Evolutionary conservation across 1,139 yeast genomes (phyloP).

Genomic region (Pichia sp.): DNA sequence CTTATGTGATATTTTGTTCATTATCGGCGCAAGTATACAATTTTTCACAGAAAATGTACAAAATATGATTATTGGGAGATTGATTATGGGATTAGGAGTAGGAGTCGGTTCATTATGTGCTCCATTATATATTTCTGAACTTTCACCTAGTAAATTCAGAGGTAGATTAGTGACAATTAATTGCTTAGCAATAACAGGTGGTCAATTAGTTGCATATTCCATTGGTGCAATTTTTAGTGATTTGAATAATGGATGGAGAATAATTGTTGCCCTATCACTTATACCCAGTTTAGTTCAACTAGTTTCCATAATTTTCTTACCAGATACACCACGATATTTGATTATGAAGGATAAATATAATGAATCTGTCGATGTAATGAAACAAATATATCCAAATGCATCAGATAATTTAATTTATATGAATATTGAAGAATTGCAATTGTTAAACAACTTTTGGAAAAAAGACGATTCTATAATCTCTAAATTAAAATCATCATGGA

Average conservation of each 20-base stretch:
- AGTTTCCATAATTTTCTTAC: constrained; percentile 43
- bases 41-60: constrained; percentile 40
- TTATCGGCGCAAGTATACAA: constrained; percentile 47
- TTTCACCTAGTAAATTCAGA: constrained; percentile 50
- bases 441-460: constrained; percentile 31
- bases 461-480: constrained; percentile 5
- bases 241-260: constrained; percentile 48
- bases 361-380: constrained; percentile 41
- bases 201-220: constrained; percentile 51
- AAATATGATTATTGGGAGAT: constrained; percentile 52
- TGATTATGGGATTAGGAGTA: constrained; percentile 52
- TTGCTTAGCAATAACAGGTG: constrained; percentile 54
- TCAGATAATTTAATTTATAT: constrained; percentile 35
- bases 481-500: constrained; percentile 39
- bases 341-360: constrained; percentile 40
- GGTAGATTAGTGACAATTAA: constrained; percentile 52
- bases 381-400: constrained; percentile 36
- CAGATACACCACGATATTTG: constrained; percentile 55
- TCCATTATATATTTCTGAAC: constrained; percentile 51
- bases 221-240: constrained; percentile 46
- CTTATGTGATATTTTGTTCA: constrained; percentile 43
- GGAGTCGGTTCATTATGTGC: constrained; percentile 54
- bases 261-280: constrained; percentile 47
- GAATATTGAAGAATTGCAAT: constrained; percentile 42
- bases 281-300: constrained; percentile 48